These are phyloP conservation scores for Coccomyxa sp. DNA, from an alignment of 139 green algal species.

Conservation along the genomic window DNA sequence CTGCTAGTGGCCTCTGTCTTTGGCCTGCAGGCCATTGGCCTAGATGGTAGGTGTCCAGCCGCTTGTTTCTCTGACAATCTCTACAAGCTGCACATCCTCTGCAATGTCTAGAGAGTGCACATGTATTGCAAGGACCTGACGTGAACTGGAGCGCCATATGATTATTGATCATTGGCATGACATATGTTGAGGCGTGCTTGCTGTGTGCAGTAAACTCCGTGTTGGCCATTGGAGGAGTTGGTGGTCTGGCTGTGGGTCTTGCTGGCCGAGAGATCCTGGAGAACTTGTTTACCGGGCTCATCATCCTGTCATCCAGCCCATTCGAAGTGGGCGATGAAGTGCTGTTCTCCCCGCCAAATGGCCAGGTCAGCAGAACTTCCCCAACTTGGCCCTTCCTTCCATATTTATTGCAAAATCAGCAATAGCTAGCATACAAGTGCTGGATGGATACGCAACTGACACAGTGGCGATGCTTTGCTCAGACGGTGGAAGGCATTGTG, in stretches of 20 bases:
- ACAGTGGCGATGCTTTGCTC: slow-evolving; percentile 3
- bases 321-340: slow-evolving; percentile 83
- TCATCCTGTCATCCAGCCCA: slow-evolving; percentile 74
- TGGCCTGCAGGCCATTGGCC: slow-evolving; percentile 57
- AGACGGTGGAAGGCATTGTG: slow-evolving; percentile 84
- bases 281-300: slow-evolving; percentile 90
- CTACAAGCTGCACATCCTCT: too few species aligned
- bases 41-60: slow-evolving; percentile 38
- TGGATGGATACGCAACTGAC: slow-evolving; percentile 4
- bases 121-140: too few species aligned
- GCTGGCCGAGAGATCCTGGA: slow-evolving; percentile 88
- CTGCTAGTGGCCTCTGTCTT: slow-evolving; percentile 57
- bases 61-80: too few species aligned
- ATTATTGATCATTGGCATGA: too few species aligned
- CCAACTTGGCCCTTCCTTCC: too few species aligned
- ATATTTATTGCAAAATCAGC: too few species aligned
- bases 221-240: slow-evolving; percentile 89
- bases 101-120: too few species aligned
- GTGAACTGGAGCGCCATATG: too few species aligned
- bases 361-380: background rate
- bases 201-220: slow-evolving; percentile 62
- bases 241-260: slow-evolving; percentile 89
- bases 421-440: too few species aligned
- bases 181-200: too few species aligned
- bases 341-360: slow-evolving; percentile 58